phyloP scores from a whole-genome alignment of 768 basidiomycete species.

The Lyophyllum semitale region DNA sequence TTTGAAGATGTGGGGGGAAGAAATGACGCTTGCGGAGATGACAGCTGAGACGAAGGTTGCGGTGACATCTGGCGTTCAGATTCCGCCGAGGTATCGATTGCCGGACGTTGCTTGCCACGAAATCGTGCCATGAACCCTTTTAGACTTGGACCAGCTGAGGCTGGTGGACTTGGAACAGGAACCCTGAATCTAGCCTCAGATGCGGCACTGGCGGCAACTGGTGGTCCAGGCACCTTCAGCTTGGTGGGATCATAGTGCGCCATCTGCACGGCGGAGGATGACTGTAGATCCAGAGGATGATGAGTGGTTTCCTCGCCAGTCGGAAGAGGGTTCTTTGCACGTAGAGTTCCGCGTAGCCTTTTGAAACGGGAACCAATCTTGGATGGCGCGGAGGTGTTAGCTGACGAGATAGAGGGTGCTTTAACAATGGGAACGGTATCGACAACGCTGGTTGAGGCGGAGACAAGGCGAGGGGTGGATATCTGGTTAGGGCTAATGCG shows the following conservation, averaged over 20 bases:
- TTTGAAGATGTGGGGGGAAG: slow-evolving; percentile 31
- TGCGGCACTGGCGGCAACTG: slow-evolving; percentile 44
- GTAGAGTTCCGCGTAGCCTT: slow-evolving; percentile 68
- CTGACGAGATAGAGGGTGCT: slow-evolving; percentile 47
- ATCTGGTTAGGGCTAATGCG: slow-evolving; percentile 66
- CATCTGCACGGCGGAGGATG: slow-evolving; percentile 37
- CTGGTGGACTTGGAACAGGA: slow-evolving; percentile 61
- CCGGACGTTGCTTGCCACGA: slow-evolving; percentile 49
- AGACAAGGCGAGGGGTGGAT: slow-evolving; percentile 64
- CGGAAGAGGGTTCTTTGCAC: slow-evolving; percentile 45
- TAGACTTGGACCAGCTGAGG: slow-evolving; percentile 71
- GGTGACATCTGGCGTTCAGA: slow-evolving; percentile 30
- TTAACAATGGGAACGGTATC: slow-evolving; percentile 56
- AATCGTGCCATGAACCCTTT: slow-evolving; percentile 85
- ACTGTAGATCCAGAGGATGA: slow-evolving; percentile 42
- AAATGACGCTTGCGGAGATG: slow-evolving; percentile 15
- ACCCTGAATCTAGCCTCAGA: slow-evolving; percentile 59
- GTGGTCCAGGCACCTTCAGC: slow-evolving; percentile 34
- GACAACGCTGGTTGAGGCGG: slow-evolving; percentile 69
- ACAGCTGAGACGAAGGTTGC: slow-evolving; percentile 20
- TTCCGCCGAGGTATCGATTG: slow-evolving; percentile 31
- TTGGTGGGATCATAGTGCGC: slow-evolving; percentile 44
- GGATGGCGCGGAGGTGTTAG: slow-evolving; percentile 44
- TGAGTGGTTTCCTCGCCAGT: slow-evolving; percentile 52
- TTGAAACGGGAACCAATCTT: slow-evolving; percentile 77